A percentile compares a stretch with the other conserved stretches of the same genome.
phyloP scores from a whole-genome alignment of 192 early-diverging fungal genomes.

The Coemansia sp. region DNA sequence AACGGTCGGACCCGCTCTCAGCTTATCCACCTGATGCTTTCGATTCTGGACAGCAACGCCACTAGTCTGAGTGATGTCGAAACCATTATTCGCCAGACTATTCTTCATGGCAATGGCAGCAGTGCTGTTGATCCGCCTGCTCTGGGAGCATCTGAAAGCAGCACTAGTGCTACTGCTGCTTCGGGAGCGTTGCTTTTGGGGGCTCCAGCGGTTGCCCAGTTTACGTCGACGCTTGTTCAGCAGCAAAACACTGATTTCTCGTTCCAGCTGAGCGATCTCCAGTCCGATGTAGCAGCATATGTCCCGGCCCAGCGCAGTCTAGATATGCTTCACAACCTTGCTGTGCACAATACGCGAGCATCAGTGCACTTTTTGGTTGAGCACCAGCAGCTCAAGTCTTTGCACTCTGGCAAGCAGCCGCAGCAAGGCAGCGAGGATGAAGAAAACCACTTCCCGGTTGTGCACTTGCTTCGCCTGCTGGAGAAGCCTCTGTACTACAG shows the following conservation, averaged over 20 bases:
- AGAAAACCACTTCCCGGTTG: constrained; percentile 47
- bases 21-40: constrained; percentile 81
- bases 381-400: constrained; percentile 23
- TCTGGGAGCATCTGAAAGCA: constrained; percentile 22
- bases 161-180: not conserved
- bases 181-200: constrained; percentile 16
- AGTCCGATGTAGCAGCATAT: constrained; percentile 73
- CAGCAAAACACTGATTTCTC: constrained; percentile 36
- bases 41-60: constrained; percentile 73
- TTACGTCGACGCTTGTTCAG: constrained; percentile 40
- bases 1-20: constrained; percentile 84
- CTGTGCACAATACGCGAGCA: constrained; percentile 69
- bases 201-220: constrained; percentile 32
- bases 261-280: constrained; percentile 50
- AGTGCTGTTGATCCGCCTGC: not conserved
- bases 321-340: constrained; percentile 79
- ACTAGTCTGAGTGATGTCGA: constrained; percentile 43
- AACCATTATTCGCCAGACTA: constrained; percentile 31
- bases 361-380: constrained; percentile 69
- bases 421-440: constrained; percentile 63
- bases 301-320: constrained; percentile 88
- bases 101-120: constrained; percentile 1
- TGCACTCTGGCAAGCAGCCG: constrained; percentile 47
- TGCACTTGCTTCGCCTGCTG: constrained; percentile 79
- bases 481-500: constrained; percentile 80